Evolutionary conservation across 306 rosid genomes (phyloP).

Genomic region (Luffa aegyptiaca): DNA sequence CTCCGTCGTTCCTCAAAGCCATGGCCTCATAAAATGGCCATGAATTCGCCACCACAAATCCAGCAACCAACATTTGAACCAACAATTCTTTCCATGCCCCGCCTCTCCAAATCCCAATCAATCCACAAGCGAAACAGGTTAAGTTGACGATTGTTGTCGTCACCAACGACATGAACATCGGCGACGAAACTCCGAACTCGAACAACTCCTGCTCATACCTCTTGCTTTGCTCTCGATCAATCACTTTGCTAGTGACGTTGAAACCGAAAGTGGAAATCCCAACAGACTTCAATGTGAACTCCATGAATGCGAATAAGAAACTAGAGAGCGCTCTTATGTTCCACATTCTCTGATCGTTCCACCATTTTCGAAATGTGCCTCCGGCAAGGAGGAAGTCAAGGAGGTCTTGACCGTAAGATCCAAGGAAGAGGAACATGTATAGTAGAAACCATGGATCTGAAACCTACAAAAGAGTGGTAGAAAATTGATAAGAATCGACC

Average conservation of each 20-base stretch:
- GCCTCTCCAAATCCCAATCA: not conserved
- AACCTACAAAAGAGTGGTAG: slow-evolving; percentile 3
- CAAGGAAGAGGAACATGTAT: slow-evolving; percentile 21
- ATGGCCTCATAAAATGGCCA: slow-evolving; percentile 29
- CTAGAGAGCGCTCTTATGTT: slow-evolving; percentile 18
- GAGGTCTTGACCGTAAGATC: slow-evolving; percentile 24
- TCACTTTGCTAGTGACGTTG: slow-evolving; percentile 27
- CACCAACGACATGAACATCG: slow-evolving; percentile 25
- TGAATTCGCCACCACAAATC: slow-evolving; percentile 19
- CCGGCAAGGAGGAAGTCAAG: slow-evolving; percentile 18
- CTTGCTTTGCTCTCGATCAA: slow-evolving; percentile 25
- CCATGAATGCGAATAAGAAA: slow-evolving; percentile 13
- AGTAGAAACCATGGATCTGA: slow-evolving; percentile 21
- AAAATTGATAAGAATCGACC: no score
- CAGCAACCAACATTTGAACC: slow-evolving; percentile 14
- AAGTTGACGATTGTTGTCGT: slow-evolving; percentile 25
- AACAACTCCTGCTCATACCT: slow-evolving; percentile 25
- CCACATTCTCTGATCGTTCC: slow-evolving; percentile 46
- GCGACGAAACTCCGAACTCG: slow-evolving; percentile 28
- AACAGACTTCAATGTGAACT: slow-evolving; percentile 11
- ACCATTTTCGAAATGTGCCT: slow-evolving; percentile 22
- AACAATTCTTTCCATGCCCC: slow-evolving; percentile 3
- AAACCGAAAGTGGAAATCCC: slow-evolving; percentile 20
- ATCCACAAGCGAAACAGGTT: slow-evolving; percentile 11
- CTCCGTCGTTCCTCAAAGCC: slow-evolving; percentile 15